Conservation (phyloP, 106 monocot genomes). For the Dioscorea zingiberensis region DNA sequence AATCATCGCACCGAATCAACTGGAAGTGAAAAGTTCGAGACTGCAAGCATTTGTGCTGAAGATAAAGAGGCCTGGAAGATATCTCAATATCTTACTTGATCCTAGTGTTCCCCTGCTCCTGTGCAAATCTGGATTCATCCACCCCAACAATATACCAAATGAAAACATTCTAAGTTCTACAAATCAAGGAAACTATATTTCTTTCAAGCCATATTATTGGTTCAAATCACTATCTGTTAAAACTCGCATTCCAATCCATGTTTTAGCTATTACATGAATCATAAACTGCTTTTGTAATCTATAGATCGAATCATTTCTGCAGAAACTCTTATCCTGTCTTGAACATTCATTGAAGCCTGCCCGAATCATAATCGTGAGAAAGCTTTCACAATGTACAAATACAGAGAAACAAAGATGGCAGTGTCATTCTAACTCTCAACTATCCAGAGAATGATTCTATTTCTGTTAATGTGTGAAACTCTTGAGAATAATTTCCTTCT, state of each 20-base stretch:
- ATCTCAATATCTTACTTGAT: neutral
- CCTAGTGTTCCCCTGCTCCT: neutral
- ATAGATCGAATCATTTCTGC: too few species aligned
- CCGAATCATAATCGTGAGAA: too few species aligned
- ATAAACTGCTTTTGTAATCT: too few species aligned
- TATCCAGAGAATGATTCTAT: conserved; percentile 18
- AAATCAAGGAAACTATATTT: too few species aligned
- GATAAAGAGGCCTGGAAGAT: conserved; percentile 3
- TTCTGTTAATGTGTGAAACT: conserved; percentile 18
- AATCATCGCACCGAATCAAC: neutral
- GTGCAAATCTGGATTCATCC: neutral
- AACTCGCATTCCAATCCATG: too few species aligned
- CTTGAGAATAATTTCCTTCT: conserved; percentile 24
- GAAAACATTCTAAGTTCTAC: too few species aligned
- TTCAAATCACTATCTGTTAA: too few species aligned
- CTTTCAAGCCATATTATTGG: too few species aligned
- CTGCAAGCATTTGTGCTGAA: neutral
- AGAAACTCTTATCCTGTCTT: too few species aligned
- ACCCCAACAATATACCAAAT: too few species aligned
- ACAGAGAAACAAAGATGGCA: neutral
- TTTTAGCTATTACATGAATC: too few species aligned
- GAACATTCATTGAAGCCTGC: too few species aligned
- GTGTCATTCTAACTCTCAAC: conserved; percentile 42
- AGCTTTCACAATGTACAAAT: neutral
- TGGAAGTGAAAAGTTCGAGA: neutral